Percentiles rank a stretch among this genome's conserved stretches.
These are phyloP conservation scores for Crithidia thermophila DNA, from an alignment of 208 protist species.

Conservation along the genomic window DNA sequence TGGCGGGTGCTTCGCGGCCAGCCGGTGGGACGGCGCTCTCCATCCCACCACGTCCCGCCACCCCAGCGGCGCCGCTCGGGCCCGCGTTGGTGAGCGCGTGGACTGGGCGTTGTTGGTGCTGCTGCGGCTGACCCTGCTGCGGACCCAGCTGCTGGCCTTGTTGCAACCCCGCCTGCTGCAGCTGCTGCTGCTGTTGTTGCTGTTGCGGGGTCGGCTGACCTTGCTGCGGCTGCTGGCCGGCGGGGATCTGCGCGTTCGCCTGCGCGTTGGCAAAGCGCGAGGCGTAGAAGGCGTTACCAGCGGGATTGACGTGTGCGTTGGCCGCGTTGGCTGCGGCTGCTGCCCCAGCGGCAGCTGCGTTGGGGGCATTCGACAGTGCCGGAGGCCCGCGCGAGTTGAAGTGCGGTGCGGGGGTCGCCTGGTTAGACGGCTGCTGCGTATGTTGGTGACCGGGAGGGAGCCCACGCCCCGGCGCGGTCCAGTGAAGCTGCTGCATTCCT, in stretches of 20 bases:
- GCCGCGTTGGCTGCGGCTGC: background rate
- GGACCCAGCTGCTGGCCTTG: conserved; percentile 16
- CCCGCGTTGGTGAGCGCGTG: background rate
- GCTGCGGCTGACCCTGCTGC: conserved; percentile 1
- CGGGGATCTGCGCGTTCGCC: background rate
- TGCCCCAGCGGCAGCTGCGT: background rate
- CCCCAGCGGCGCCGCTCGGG: background rate
- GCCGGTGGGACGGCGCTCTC: background rate
- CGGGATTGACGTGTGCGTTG: background rate
- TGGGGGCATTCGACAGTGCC: background rate
- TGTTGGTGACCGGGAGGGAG: conserved; percentile 7
- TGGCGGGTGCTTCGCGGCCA: conserved; percentile 36
- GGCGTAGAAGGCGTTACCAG: conserved; percentile 2
- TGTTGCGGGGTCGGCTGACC: background rate
- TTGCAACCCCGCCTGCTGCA: background rate
- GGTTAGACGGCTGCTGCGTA: conserved; percentile 2
- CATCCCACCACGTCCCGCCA: background rate
- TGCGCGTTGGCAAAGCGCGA: conserved; percentile 8
- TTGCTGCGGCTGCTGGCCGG: background rate
- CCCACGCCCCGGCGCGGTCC: conserved; percentile 26
- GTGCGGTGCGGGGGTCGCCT: background rate
- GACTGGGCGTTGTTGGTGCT: conserved; percentile 20
- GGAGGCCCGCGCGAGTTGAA: conserved; percentile 5
- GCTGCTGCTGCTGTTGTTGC: conserved; percentile 6
- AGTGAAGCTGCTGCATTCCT: conserved; percentile 36